A percentile compares a stretch with the other conserved stretches of the same genome.
Evolutionary conservation across 441 rosid genomes (phyloP).

Genomic region (Croton laevigatus): DNA sequence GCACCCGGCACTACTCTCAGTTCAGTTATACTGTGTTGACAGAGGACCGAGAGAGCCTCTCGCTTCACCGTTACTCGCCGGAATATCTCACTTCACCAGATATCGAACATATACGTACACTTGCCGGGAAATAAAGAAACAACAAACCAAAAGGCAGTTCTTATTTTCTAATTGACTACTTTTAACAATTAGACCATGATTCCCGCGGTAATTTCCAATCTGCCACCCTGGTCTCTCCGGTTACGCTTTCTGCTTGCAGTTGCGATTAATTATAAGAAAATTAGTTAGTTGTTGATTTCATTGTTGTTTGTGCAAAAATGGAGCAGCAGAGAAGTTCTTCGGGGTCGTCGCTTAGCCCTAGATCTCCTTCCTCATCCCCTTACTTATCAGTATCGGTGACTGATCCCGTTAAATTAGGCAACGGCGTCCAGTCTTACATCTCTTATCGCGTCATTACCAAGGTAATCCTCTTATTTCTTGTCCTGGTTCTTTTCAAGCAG

Average conservation of each 20-base stretch:
- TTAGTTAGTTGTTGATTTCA: neutral
- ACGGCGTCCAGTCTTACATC: slow-evolving; percentile 93
- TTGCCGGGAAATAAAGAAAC: neutral
- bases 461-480: slow-evolving; percentile 36
- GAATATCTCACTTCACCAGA: neutral
- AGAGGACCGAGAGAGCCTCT: neutral
- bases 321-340: slow-evolving; percentile 54
- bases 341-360: slow-evolving; percentile 75
- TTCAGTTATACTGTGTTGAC: neutral
- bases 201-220: neutral
- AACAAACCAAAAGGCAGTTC: neutral
- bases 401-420: slow-evolving; percentile 97
- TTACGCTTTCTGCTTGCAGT: neutral
- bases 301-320: slow-evolving; percentile 23
- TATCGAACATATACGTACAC: neutral
- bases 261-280: neutral
- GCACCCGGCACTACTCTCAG: neutral
- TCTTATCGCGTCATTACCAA: slow-evolving; percentile 92
- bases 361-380: slow-evolving; percentile 78
- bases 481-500: neutral
- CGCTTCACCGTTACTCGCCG: neutral
- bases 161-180: neutral
- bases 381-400: slow-evolving; percentile 73
- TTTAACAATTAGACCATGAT: neutral
- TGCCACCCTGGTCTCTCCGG: neutral